Percentiles rank a stretch among this genome's conserved stretches.
Evolutionary conservation across 164 flowering plant genomes (phyloP).

Genomic region (Sedum album): DNA sequence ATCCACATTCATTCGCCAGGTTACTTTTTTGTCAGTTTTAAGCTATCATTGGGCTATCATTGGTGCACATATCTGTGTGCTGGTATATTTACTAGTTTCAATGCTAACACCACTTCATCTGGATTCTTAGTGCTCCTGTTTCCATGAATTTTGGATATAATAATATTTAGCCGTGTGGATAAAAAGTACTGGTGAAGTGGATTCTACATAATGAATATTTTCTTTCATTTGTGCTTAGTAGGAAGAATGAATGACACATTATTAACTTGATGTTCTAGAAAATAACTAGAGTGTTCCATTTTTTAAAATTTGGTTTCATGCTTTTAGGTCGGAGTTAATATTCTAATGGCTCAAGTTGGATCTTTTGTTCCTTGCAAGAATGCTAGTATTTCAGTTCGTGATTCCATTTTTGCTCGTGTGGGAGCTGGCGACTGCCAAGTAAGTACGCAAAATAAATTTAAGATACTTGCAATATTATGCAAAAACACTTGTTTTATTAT

Average conservation of each 20-base stretch:
- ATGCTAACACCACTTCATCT: too few species aligned
- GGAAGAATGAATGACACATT: not conserved
- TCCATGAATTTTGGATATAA: not conserved
- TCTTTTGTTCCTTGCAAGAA: constrained; percentile 88
- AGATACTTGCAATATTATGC: not conserved
- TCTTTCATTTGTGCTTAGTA: not conserved
- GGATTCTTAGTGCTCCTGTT: not conserved
- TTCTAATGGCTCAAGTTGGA: constrained; percentile 98
- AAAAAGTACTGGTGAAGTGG: not conserved
- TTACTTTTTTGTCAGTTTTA: constrained; percentile 13
- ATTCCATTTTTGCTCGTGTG: constrained; percentile 97
- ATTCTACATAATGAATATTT: too few species aligned
- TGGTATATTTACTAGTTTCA: too few species aligned
- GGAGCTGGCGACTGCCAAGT: constrained; percentile 99
- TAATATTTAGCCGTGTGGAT: not conserved
- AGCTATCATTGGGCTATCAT: not conserved
- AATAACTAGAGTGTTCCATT: not conserved
- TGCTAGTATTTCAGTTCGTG: constrained; percentile 86
- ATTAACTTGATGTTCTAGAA: not conserved
- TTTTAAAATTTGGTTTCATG: constrained; percentile 8
- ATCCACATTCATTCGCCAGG: constrained; percentile 97
- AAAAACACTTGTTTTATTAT: not conserved
- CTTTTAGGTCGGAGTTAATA: constrained; percentile 83
- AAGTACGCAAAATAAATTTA: constrained; percentile 18
- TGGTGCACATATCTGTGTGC: not conserved